phyloP scores from a whole-genome alignment of 202 grass and related monocot species.

The Alloteropsis angusta region DNA sequence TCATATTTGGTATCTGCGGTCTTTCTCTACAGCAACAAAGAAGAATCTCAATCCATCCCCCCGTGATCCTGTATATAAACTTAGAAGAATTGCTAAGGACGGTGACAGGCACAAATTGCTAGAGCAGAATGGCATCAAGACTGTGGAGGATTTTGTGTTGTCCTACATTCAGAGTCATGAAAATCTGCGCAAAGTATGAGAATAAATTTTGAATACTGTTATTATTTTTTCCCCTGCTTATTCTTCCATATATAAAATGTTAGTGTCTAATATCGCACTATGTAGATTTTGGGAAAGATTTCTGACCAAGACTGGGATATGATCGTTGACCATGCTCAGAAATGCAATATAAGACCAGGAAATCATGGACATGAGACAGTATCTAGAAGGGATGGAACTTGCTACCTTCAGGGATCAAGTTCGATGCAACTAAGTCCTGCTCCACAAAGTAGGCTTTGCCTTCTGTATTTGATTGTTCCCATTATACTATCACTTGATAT shows the following conservation, averaged over 20 bases:
- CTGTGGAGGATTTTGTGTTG: neutral
- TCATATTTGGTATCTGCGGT: neutral
- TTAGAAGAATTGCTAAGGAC: constrained; percentile 14
- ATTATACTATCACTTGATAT: no score
- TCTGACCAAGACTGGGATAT: constrained; percentile 25
- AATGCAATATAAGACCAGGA: neutral
- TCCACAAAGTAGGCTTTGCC: neutral
- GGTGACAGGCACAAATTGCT: constrained; percentile 14
- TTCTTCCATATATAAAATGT: neutral
- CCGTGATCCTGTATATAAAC: constrained; percentile 21
- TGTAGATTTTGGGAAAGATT: constrained; percentile 21
- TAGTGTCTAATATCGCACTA: neutral
- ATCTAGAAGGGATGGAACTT: neutral
- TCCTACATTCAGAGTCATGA: neutral
- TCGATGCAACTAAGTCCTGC: neutral
- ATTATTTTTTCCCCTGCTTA: neutral
- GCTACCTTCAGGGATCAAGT: neutral
- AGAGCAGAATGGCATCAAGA: constrained; percentile 7
- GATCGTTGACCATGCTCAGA: neutral
- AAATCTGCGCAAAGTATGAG: constrained; percentile 5
- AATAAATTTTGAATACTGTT: neutral
- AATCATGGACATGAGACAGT: neutral
- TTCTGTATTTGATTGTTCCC: no score
- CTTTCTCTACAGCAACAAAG: constrained; percentile 22
- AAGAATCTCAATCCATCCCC: constrained; percentile 18